These are phyloP conservation scores for Miscanthus lutarioriparius DNA, from an alignment of 176 grass and related monocot genomes.

Conservation along the genomic window DNA sequence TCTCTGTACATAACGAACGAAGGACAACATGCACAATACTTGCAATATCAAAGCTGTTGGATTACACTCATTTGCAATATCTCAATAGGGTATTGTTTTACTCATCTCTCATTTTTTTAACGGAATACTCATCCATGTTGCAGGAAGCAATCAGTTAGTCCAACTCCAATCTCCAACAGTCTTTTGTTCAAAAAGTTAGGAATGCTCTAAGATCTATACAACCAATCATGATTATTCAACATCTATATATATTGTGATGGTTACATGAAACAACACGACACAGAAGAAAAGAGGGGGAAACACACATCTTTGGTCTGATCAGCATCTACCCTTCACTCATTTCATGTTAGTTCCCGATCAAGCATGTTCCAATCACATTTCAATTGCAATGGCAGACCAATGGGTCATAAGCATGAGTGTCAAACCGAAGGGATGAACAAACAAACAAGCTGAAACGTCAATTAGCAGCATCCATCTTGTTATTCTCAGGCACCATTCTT, in stretches of 20 bases:
- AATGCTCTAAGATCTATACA: constrained; percentile 17
- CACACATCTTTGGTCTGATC: constrained; percentile 12
- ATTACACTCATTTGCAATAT: not conserved
- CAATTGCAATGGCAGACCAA: constrained; percentile 13
- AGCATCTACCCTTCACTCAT: constrained; percentile 2
- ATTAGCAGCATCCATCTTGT: constrained; percentile 15
- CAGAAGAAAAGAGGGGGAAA: not conserved
- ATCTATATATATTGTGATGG: constrained; percentile 22
- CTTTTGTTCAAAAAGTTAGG: not conserved
- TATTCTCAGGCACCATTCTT: constrained; percentile 38
- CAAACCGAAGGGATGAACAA: constrained; percentile 23
- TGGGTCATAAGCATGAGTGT: not conserved
- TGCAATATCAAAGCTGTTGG: not conserved
- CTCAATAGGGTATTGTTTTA: not conserved
- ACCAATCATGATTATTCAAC: constrained; percentile 31
- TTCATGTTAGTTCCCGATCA: constrained; percentile 32
- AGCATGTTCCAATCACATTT: constrained; percentile 10
- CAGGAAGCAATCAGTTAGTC: not conserved
- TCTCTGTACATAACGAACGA: not conserved
- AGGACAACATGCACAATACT: not conserved
- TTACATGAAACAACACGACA: constrained; percentile 38
- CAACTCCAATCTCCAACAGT: not conserved
- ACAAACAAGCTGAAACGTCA: constrained; percentile 17
- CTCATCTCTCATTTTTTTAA: not conserved
- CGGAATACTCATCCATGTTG: not conserved